These are phyloP conservation scores for Solanum bulbocastanum DNA, from an alignment of 257 asterid species.

Conservation along the genomic window DNA sequence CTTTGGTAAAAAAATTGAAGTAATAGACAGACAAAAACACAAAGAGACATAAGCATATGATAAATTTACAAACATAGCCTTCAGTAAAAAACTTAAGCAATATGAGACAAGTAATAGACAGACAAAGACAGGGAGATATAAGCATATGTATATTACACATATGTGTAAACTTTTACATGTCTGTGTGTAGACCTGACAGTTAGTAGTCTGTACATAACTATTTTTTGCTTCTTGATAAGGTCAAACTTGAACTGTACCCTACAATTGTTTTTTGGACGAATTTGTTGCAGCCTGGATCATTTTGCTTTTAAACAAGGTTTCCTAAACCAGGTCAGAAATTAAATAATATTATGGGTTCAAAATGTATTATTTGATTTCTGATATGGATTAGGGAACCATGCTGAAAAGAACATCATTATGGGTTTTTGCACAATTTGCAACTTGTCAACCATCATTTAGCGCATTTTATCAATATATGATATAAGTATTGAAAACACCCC, in stretches of 20 bases:
- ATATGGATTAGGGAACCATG: not conserved
- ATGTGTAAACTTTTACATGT: not conserved
- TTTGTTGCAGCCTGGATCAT: not conserved
- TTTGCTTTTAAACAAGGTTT: not conserved
- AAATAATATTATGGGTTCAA: not conserved
- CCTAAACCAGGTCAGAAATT: not conserved
- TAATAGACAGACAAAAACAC: not conserved
- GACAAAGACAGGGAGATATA: not conserved
- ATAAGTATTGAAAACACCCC: not conserved
- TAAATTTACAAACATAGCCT: not conserved
- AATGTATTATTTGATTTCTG: not conserved
- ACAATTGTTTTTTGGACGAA: not conserved
- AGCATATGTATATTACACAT: not conserved
- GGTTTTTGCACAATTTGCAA: not conserved
- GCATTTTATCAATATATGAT: not conserved
- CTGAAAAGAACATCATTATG: not conserved
- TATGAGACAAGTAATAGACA: not conserved
- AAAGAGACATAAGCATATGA: constrained; percentile 4
- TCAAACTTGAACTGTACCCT: not conserved
- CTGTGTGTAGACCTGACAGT: not conserved
- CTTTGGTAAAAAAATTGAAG: not conserved
- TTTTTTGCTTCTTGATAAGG: not conserved
- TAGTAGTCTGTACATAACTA: not conserved
- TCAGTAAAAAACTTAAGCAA: not conserved
- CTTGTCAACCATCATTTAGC: not conserved